A percentile compares a stretch with the other conserved stretches of the same genome.
Evolutionary conservation across 805 yeast species (phyloP).

Genomic region (Hanseniaspora meyeri): DNA sequence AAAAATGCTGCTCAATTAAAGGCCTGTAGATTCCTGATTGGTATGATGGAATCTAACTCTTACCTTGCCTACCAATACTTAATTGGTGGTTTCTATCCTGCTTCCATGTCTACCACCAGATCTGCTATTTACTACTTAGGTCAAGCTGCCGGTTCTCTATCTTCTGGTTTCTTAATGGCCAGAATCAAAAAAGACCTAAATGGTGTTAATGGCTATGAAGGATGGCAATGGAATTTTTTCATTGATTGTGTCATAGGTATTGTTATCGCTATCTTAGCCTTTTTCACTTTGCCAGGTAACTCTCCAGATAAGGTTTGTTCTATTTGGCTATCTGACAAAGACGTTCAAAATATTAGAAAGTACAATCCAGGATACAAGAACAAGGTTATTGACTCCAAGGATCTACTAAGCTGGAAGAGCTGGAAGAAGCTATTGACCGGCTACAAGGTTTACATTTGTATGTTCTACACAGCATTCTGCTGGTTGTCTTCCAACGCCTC

Average conservation of each 20-base stretch:
- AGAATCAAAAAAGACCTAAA: slow-evolving; percentile 37
- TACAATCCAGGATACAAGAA: slow-evolving; percentile 12
- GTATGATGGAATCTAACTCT: slow-evolving; percentile 50
- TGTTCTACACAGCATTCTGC: slow-evolving; percentile 42
- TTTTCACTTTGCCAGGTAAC: slow-evolving; percentile 45
- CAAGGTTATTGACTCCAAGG: slow-evolving; percentile 26
- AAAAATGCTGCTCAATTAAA: slow-evolving; percentile 38
- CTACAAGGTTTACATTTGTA: slow-evolving; percentile 48
- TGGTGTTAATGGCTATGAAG: slow-evolving; percentile 42
- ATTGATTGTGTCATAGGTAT: slow-evolving; percentile 51
- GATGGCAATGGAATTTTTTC: slow-evolving; percentile 68
- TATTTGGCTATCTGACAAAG: slow-evolving; percentile 43
- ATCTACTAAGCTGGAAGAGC: slow-evolving; percentile 31
- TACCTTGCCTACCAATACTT: slow-evolving; percentile 49
- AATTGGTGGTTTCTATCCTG: slow-evolving; percentile 46
- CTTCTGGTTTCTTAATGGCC: slow-evolving; percentile 52
- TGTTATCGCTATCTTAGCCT: slow-evolving; percentile 45
- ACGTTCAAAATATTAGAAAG: slow-evolving; percentile 39
- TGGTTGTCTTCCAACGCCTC: slow-evolving; percentile 46
- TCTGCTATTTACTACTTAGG: slow-evolving; percentile 53
- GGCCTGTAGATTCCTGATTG: slow-evolving; percentile 51
- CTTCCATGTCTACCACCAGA: slow-evolving; percentile 47
- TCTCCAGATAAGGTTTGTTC: slow-evolving; percentile 49
- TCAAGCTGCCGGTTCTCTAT: slow-evolving; percentile 48
- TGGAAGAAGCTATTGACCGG: slow-evolving; percentile 44